These are phyloP conservation scores for Suillus hirtellus DNA, from an alignment of 768 basidiomycete species.

Conservation along the genomic window DNA sequence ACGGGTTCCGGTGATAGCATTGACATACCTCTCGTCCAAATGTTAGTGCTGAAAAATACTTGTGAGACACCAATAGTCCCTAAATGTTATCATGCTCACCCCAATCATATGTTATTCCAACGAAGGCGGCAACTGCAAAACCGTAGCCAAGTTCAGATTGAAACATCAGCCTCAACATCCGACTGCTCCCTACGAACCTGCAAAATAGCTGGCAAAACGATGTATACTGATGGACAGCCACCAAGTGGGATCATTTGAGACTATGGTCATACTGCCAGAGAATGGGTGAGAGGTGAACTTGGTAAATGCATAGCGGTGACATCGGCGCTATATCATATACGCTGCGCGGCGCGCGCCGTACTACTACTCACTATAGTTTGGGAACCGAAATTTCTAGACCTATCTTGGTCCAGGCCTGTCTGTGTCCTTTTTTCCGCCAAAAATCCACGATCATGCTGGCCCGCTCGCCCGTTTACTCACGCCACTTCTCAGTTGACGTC, in stretches of 20 bases:
- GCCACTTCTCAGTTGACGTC: no score
- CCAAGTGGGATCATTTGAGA: not conserved
- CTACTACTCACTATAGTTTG: no score
- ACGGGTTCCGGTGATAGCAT: not conserved
- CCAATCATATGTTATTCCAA: not conserved
- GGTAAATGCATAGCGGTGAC: not conserved
- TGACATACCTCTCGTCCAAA: not conserved
- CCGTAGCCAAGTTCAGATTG: not conserved
- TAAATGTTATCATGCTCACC: not conserved
- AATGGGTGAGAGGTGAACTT: not conserved
- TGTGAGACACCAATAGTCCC: not conserved
- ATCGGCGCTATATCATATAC: not conserved
- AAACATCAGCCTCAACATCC: not conserved
- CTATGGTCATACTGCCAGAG: not conserved
- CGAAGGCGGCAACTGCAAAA: not conserved
- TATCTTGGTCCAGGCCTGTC: no score
- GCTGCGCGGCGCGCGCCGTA: not conserved
- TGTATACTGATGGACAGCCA: not conserved
- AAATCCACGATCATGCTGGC: no score
- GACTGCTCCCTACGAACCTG: not conserved
- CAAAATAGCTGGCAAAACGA: not conserved
- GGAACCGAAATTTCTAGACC: no score
- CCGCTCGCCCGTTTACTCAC: no score
- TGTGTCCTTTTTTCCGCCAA: no score
- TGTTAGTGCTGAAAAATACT: not conserved